Base-by-base conservation (phyloP, 2,329 filamentous ascomycete genomes). In the Diplodia scrobiculata region DNA sequence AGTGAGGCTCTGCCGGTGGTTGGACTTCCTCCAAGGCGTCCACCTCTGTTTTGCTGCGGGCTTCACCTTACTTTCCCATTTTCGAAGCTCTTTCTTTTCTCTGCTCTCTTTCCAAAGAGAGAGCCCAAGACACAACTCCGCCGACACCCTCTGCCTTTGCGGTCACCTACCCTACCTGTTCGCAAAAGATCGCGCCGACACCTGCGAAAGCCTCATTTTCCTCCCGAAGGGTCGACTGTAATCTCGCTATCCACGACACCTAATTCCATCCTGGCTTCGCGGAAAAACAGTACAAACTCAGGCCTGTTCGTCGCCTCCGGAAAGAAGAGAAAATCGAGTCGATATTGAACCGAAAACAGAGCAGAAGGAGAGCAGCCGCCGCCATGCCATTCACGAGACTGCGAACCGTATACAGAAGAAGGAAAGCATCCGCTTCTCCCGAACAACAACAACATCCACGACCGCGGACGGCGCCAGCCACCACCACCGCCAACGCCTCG, bases 381-480 rank as follows among this genome's bases (percentile, higher is more conserved):
- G 36, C 36, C 54, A 58, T 58, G 54, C 11, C 19, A n/a, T 58
- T 58, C 34, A 21, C 36, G 10, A 58, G 36, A 27, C 21, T 58
- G 21, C 19, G 36, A 41, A 41, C 27, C 27, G 50, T 29, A 17
- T 27, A n/a, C 50, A 27, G 27, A 9, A 58, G 54, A 13, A 29
- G 21, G 36, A 25, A 19, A n/a, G 32, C 52, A 21, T 9, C n/a
- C 13, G 27, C 51, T 53, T n/a, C 51, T n/a, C 6, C 51, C 25
- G 36, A 53, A 19, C 14, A n/a, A 5, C 52, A 41, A n/a, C 54
- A 58, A 9, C 54, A 17, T 45, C 41, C 38, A 36, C 54, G 54
- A 36, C 54, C 54, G 14, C 54, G 54, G 54, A 58, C 54, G 11
- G 54, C 54, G 13, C 54, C 55, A 14, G 41, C 38, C 10, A 53